Evolutionary conservation across 106 monocot genomes (phyloP).

Genomic region (Allium cepa): DNA sequence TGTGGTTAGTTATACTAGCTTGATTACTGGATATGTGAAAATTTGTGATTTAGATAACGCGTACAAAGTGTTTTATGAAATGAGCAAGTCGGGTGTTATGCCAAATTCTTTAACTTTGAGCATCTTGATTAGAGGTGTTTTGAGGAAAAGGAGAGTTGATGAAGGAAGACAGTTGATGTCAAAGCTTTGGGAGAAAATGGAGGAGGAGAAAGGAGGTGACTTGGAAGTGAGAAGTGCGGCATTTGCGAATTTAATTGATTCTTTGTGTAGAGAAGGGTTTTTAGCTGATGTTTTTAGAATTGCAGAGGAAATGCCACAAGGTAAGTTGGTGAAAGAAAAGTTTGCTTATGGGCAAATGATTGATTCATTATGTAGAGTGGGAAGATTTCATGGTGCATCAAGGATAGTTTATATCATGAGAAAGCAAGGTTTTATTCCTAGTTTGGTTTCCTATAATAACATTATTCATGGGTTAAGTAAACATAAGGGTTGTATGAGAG

Average conservation of each 20-base stretch:
- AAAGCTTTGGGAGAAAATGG: conserved; percentile 50
- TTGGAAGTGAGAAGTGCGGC: conserved; percentile 35
- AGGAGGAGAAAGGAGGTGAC: conserved; percentile 14
- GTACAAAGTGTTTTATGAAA: conserved; percentile 62
- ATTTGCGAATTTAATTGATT: conserved; percentile 67
- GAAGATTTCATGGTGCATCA: conserved; percentile 65
- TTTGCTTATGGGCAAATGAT: conserved; percentile 90
- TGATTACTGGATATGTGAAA: conserved; percentile 52
- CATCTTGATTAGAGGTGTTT: conserved; percentile 44
- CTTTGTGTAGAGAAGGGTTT: conserved; percentile 68
- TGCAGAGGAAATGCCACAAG: conserved; percentile 79
- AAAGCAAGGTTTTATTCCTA: conserved; percentile 61
- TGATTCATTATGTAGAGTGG: conserved; percentile 60
- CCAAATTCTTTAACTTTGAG: conserved; percentile 79
- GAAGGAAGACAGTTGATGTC: conserved; percentile 38
- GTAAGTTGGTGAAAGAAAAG: conserved; percentile 30
- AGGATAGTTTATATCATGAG: conserved; percentile 86
- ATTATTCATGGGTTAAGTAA: conserved; percentile 77
- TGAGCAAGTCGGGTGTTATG: conserved; percentile 22
- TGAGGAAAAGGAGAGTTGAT: conserved; percentile 34
- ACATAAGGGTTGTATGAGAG: conserved; percentile 60
- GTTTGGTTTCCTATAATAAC: conserved; percentile 76
- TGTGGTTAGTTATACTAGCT: conserved; percentile 47
- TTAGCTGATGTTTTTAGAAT: conserved; percentile 70
- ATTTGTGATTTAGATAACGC: conserved; percentile 32